These are phyloP conservation scores for Arthrobotrys sinensis DNA, from an alignment of 2,329 filamentous ascomycete genomes.

Conservation along the genomic window DNA sequence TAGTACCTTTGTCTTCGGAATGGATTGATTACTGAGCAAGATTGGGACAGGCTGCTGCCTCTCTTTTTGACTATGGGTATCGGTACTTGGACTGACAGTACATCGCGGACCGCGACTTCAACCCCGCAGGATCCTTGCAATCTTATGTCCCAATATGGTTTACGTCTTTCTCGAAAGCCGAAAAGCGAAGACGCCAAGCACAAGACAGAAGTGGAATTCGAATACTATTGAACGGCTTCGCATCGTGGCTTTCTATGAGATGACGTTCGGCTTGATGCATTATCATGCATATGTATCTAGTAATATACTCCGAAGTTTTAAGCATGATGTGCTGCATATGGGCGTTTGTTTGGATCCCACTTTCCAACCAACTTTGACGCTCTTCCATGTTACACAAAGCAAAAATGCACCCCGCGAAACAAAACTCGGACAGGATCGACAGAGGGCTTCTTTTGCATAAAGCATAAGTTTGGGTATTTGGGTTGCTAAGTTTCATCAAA, in stretches of 20 bases:
- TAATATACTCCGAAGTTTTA: conserved; percentile 8
- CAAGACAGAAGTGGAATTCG: not conserved
- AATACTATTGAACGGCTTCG: not conserved
- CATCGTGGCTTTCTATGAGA: conserved; percentile 4
- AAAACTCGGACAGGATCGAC: too few relatives aligned
- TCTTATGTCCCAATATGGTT: conserved; percentile 9
- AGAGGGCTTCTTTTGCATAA: too few relatives aligned
- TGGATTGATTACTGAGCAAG: conserved; percentile 20
- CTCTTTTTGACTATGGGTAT: not conserved
- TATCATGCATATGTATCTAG: not conserved
- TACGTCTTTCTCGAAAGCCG: not conserved
- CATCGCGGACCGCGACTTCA: conserved; percentile 3
- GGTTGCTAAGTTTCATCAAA: too few relatives aligned
- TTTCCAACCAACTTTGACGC: too few relatives aligned
- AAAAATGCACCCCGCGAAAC: too few relatives aligned
- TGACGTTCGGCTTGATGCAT: conserved; percentile 5
- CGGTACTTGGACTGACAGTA: not conserved
- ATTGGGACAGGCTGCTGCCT: not conserved
- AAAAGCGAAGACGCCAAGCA: conserved; percentile 19
- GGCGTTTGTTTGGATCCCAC: not conserved
- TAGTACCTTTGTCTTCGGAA: not conserved
- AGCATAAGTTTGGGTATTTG: too few relatives aligned
- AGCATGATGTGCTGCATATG: conserved; percentile 5
- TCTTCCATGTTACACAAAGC: too few relatives aligned
- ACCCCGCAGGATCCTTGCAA: conserved; percentile 20